These are phyloP conservation scores for Pleurotus citrinopileatus DNA, from an alignment of 768 basidiomycete species.

Conservation along the genomic window DNA sequence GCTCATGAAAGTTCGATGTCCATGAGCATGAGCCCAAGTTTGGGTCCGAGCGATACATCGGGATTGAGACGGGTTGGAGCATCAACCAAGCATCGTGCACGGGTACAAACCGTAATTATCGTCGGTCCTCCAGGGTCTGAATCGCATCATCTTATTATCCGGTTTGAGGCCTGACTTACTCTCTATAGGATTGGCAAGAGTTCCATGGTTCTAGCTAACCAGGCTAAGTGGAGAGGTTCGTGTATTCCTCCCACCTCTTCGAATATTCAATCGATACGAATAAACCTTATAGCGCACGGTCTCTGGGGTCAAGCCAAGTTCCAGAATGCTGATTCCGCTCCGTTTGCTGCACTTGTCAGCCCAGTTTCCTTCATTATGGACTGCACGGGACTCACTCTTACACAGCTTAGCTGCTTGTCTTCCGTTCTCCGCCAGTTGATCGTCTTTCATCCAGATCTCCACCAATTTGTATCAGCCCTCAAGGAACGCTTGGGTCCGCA, in stretches of 20 bases:
- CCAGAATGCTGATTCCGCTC: conserved; percentile 60
- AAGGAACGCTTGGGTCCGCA: conserved; percentile 66
- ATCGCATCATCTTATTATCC: not conserved
- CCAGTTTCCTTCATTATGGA: not conserved
- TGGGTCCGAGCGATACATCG: conserved; percentile 33
- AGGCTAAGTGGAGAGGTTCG: conserved; percentile 70
- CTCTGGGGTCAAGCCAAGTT: conserved; percentile 80
- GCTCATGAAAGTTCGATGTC: conserved; percentile 23
- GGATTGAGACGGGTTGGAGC: conserved; percentile 42
- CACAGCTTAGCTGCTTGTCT: conserved; percentile 62
- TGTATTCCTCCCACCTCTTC: not conserved
- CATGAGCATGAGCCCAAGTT: conserved; percentile 30
- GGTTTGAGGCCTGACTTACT: conserved; percentile 8
- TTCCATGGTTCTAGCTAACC: conserved; percentile 64
- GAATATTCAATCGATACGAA: not conserved
- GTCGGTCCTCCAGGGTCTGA: conserved; percentile 62
- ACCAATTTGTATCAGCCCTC: conserved; percentile 59
- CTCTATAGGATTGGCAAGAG: conserved; percentile 64
- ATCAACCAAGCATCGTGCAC: conserved; percentile 35
- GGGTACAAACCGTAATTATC: conserved; percentile 60
- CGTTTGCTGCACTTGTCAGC: conserved; percentile 63
- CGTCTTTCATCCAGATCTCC: conserved; percentile 68
- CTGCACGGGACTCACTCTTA: not conserved
- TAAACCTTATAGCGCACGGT: conserved; percentile 46
- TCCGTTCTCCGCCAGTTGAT: conserved; percentile 72